Percentiles rank a stretch among this genome's conserved stretches.
Evolutionary conservation across 2,329 filamentous ascomycete species (phyloP).

Genomic region (Balansia obtecta): DNA sequence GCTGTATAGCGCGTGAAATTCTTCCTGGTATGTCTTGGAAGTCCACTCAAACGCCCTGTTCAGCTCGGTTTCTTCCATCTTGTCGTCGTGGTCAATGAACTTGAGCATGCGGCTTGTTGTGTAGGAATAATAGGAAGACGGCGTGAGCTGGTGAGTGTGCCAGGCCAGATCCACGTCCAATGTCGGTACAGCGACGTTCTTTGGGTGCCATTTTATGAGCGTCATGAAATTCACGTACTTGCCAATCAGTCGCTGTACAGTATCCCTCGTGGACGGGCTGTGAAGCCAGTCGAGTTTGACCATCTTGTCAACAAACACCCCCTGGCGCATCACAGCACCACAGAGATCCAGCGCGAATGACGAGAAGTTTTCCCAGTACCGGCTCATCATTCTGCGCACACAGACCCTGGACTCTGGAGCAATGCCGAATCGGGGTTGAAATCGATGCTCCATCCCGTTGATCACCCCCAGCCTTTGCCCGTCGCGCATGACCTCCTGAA

Average conservation of each 20-base stretch:
- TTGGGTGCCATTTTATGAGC: constrained; percentile 39
- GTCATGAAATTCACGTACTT: constrained; percentile 55
- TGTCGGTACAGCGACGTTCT: constrained; percentile 50
- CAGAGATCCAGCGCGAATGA: constrained; percentile 52
- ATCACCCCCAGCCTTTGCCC: constrained; percentile 25
- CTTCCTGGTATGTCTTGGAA: constrained; percentile 50
- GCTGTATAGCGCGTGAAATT: constrained; percentile 53
- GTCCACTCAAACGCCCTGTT: constrained; percentile 58
- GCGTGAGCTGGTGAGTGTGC: constrained; percentile 70
- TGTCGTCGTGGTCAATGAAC: constrained; percentile 76
- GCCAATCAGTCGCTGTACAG: constrained; percentile 48
- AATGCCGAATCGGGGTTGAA: constrained; percentile 12
- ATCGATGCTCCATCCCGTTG: constrained; percentile 16
- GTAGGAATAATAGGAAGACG: constrained; percentile 48
- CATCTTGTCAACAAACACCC: constrained; percentile 62
- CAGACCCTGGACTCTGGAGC: constrained; percentile 25
- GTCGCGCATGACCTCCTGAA: constrained; percentile 34
- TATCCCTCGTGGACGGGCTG: constrained; percentile 49
- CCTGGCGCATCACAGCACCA: constrained; percentile 54
- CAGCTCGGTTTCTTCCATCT: constrained; percentile 57
- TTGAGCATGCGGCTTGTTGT: constrained; percentile 33
- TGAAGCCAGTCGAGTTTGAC: constrained; percentile 66
- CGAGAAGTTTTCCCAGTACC: constrained; percentile 57
- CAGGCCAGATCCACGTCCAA: constrained; percentile 65
- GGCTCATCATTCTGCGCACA: constrained; percentile 54